A percentile compares a stretch with the other conserved stretches of the same genome.
These are phyloP conservation scores for Hypoxylon sp. DNA, from an alignment of 2,329 filamentous ascomycete species.

Conservation along the genomic window DNA sequence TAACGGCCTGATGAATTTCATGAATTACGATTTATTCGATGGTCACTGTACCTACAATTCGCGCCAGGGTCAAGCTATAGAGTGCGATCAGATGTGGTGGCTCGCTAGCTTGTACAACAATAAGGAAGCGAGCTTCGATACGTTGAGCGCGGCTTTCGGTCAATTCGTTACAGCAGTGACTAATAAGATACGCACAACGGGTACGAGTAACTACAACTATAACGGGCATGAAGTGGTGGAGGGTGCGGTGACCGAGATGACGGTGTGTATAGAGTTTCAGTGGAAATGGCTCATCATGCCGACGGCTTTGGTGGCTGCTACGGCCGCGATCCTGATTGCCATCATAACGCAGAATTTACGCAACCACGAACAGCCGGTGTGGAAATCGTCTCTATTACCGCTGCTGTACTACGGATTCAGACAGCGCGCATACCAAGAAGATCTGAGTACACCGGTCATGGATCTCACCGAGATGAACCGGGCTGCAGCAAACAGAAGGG, in stretches of 20 bases:
- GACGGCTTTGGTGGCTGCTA: slow-evolving; percentile 26
- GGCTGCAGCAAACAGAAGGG: slow-evolving; percentile 22
- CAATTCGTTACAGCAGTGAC: slow-evolving; percentile 41
- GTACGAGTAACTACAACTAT: slow-evolving; percentile 27
- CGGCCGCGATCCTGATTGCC: slow-evolving; percentile 25
- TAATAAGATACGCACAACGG: slow-evolving; percentile 42
- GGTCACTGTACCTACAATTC: slow-evolving; percentile 31
- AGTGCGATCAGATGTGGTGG: slow-evolving; percentile 40
- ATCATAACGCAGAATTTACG: slow-evolving; percentile 35
- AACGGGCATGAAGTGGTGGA: slow-evolving; percentile 11
- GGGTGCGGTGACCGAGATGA: slow-evolving; percentile 36
- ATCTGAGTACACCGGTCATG: slow-evolving; percentile 28
- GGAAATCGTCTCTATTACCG: slow-evolving; percentile 45
- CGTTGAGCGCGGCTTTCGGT: slow-evolving; percentile 33
- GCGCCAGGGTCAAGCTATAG: slow-evolving; percentile 25
- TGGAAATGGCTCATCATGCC: slow-evolving; percentile 46
- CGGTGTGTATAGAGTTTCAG: slow-evolving; percentile 43
- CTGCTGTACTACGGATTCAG: slow-evolving; percentile 42
- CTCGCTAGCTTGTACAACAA: slow-evolving; percentile 34
- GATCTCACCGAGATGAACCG: slow-evolving; percentile 33
- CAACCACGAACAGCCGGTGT: slow-evolving; percentile 38
- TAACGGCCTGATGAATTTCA: slow-evolving; percentile 20
- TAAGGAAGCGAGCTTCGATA: slow-evolving; percentile 31
- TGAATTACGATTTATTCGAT: slow-evolving; percentile 17
- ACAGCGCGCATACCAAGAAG: slow-evolving; percentile 3